phyloP scores from a whole-genome alignment of 2,329 filamentous ascomycete species.

The Dactylellina drechsleri region DNA sequence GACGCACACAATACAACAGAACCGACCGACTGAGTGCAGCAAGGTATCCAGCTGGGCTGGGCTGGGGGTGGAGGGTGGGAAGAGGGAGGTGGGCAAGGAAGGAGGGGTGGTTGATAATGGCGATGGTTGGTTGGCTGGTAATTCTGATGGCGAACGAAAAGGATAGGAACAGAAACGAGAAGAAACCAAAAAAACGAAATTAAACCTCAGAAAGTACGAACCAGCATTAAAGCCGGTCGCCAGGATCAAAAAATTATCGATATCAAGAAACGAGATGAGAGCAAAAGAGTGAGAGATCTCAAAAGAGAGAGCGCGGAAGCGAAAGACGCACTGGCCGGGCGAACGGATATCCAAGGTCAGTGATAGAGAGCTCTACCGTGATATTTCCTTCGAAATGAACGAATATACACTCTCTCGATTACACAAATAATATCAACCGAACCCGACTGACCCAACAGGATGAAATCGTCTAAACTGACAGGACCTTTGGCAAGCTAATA shows the following conservation, averaged over 20 bases:
- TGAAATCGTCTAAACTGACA: neutral
- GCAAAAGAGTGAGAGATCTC: neutral
- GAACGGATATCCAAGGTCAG: too few relatives aligned
- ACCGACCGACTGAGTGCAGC: constrained; percentile 11
- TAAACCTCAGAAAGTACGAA: constrained; percentile 7
- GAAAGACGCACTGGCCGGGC: too few relatives aligned
- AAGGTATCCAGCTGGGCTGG: constrained; percentile 7
- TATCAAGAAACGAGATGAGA: constrained; percentile 5
- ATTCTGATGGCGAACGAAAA: neutral
- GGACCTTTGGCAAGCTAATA: constrained; percentile 9
- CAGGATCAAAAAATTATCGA: constrained; percentile 8
- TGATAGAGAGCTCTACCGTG: neutral
- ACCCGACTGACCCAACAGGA: neutral
- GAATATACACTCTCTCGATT: too few relatives aligned
- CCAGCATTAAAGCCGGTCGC: neutral
- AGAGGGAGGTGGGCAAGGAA: constrained; percentile 22
- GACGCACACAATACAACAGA: neutral
- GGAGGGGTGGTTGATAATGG: constrained; percentile 23
- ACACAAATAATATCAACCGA: too few relatives aligned
- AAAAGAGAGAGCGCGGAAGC: neutral
- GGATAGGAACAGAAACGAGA: neutral
- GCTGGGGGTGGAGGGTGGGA: neutral
- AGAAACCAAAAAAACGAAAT: constrained; percentile 25
- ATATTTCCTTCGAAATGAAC: neutral
- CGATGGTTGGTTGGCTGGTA: constrained; percentile 36